phyloP scores from a whole-genome alignment of 2,329 filamentous ascomycete species.

The Aspergillus unguis region DNA sequence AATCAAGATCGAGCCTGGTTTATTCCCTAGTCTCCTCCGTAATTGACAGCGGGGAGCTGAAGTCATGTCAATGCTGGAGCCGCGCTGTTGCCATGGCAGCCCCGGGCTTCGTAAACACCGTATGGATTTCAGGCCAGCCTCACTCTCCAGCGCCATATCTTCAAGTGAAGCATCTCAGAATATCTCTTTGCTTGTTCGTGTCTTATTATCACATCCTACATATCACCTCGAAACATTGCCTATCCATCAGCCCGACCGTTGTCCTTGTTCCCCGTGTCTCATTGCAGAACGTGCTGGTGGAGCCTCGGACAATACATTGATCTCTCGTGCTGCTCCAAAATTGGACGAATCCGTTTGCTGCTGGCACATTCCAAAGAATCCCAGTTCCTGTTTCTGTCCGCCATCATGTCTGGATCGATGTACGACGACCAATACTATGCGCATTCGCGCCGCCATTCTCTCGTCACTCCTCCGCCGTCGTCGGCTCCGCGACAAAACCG shows the following conservation, averaged over 20 bases:
- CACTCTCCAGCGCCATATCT: conserved; percentile 14
- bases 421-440: conserved; percentile 49
- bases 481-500: conserved; percentile 46
- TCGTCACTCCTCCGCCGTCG: conserved; percentile 40
- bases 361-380: conserved; percentile 22
- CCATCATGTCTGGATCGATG: conserved; percentile 34
- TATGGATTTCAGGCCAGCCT: conserved; percentile 20
- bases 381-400: conserved; percentile 2
- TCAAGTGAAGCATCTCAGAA: not conserved
- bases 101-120: conserved; percentile 34
- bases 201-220: conserved; percentile 1
- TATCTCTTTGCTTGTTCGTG: conserved; percentile 20
- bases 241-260: not conserved
- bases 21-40: too few relatives aligned
- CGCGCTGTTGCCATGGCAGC: conserved; percentile 38
- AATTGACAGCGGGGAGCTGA: conserved; percentile 1
- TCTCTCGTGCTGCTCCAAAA: conserved; percentile 13
- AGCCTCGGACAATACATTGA: conserved; percentile 17
- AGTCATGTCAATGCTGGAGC: conserved; percentile 14
- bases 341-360: conserved; percentile 12
- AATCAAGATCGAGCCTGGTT: not conserved
- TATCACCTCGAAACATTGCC: too few relatives aligned
- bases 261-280: not conserved
- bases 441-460: conserved; percentile 57
- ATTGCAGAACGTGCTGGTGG: conserved; percentile 15